These are phyloP conservation scores for Plectosphaerella sp. DNA, from an alignment of 2,329 filamentous ascomycete genomes.

Conservation along the genomic window DNA sequence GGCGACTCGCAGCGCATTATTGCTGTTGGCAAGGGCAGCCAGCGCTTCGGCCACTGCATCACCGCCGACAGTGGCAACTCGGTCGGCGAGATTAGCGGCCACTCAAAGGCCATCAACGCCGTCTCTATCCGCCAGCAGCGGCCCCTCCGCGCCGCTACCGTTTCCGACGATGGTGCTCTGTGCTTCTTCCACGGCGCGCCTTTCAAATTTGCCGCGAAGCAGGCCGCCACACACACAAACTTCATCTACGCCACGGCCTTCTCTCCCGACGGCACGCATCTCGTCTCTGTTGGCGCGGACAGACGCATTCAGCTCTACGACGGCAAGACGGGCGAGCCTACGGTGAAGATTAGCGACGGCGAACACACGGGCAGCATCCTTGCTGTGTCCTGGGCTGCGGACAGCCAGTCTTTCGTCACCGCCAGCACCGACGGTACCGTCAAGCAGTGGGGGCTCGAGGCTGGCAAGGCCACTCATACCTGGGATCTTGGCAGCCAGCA, in stretches of 20 bases:
- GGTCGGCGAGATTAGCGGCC: constrained; percentile 89
- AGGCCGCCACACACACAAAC: constrained; percentile 73
- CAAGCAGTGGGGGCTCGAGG: constrained; percentile 86
- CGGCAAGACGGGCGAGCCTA: constrained; percentile 87
- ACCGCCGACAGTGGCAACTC: constrained; percentile 94
- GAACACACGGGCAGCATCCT: constrained; percentile 92
- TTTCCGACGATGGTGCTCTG: constrained; percentile 81
- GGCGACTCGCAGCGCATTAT: constrained; percentile 95
- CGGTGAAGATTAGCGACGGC: constrained; percentile 71
- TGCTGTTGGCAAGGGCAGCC: constrained; percentile 90
- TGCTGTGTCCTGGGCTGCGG: constrained; percentile 81
- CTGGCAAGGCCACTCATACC: constrained; percentile 69
- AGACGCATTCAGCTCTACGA: constrained; percentile 91
- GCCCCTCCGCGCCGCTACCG: constrained; percentile 87
- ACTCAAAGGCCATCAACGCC: constrained; percentile 85
- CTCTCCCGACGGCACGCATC: constrained; percentile 75
- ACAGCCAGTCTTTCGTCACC: constrained; percentile 83
- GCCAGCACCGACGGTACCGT: constrained; percentile 93
- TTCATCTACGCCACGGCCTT: constrained; percentile 88
- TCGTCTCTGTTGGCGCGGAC: constrained; percentile 92
- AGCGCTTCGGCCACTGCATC: constrained; percentile 90
- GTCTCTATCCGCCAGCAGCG: constrained; percentile 86
- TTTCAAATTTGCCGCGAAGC: constrained; percentile 91
- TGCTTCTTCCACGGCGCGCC: constrained; percentile 92
- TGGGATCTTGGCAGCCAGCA: constrained; percentile 94